phyloP scores from a whole-genome alignment of 306 rosid genomes.

The Lathyrus aphaca region DNA sequence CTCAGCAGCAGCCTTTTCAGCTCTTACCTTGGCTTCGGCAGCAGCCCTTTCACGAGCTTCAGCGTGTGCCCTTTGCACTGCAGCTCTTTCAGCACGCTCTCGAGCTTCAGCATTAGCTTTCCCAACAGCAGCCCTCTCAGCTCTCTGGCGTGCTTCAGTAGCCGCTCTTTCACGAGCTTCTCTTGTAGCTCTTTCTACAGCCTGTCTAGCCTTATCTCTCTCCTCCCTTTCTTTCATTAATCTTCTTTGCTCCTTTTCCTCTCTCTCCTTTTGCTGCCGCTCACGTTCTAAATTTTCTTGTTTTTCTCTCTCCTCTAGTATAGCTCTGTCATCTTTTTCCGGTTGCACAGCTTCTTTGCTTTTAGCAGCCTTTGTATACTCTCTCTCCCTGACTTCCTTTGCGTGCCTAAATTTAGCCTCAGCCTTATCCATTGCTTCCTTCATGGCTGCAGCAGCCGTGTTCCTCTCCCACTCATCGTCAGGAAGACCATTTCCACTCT shows the following conservation, averaged over 20 bases:
- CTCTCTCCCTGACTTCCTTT: conserved; percentile 90
- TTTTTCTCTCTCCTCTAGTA: conserved; percentile 60
- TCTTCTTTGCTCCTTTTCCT: conserved; percentile 69
- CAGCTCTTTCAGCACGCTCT: conserved; percentile 95
- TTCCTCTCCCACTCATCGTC: conserved; percentile 85
- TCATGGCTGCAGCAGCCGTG: conserved; percentile 98
- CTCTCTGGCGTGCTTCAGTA: conserved; percentile 75
- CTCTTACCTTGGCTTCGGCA: conserved; percentile 75
- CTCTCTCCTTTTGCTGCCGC: conserved; percentile 65
- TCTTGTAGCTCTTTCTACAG: conserved; percentile 97
- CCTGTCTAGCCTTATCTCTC: conserved; percentile 83
- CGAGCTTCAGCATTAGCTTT: conserved; percentile 91
- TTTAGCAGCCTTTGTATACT: conserved; percentile 69
- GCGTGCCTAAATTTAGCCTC: conserved; percentile 95
- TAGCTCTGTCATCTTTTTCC: conserved; percentile 69
- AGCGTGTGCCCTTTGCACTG: conserved; percentile 94
- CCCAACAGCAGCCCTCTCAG: conserved; percentile 86
- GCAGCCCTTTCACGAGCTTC: conserved; percentile 99
- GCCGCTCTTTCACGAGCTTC: conserved; percentile 99
- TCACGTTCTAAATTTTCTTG: conserved; percentile 72
- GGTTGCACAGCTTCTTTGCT: conserved; percentile 65
- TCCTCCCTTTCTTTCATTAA: conserved; percentile 67
- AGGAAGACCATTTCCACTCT: conserved; percentile 57
- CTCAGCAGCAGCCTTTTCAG: conserved; percentile 70
- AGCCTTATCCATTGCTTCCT: conserved; percentile 97